Conservation (phyloP, 2,329 filamentous ascomycete genomes). For the Albophoma yamanashiensis region DNA sequence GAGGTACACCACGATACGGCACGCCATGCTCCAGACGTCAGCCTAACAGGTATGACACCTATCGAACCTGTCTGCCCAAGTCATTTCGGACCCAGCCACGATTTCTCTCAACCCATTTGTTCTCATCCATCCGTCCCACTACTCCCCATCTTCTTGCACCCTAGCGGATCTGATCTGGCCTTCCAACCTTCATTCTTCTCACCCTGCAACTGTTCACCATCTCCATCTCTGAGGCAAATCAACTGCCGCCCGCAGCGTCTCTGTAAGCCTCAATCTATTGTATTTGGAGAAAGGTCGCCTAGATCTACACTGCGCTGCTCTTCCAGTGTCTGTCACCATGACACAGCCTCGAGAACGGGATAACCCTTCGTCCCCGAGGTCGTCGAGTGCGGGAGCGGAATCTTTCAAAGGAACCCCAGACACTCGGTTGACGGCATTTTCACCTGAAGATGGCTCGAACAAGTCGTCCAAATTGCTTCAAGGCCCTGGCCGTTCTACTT, state of each 20-base stretch:
- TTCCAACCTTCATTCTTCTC: neutral
- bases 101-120: neutral
- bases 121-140: neutral
- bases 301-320: neutral
- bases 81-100: neutral
- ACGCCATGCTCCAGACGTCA: neutral
- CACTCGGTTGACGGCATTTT: slow-evolving; percentile 53
- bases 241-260: neutral
- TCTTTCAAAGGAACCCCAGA: slow-evolving; percentile 55
- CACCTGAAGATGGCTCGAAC: slow-evolving; percentile 42
- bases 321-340: slow-evolving; percentile 17
- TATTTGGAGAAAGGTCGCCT: too few relatives aligned
- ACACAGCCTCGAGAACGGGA: slow-evolving; percentile 26
- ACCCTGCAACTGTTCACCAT: neutral
- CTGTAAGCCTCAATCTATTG: neutral
- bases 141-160: neutral
- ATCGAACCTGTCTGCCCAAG: neutral
- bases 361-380: slow-evolving; percentile 37
- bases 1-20: neutral
- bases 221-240: neutral
- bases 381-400: slow-evolving; percentile 39
- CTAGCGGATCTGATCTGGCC: neutral
- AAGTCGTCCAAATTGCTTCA: slow-evolving; percentile 29
- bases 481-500: slow-evolving; percentile 16
- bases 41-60: neutral